Conservation (phyloP, 306 rosid species). For the Cucumis hystrix region DNA sequence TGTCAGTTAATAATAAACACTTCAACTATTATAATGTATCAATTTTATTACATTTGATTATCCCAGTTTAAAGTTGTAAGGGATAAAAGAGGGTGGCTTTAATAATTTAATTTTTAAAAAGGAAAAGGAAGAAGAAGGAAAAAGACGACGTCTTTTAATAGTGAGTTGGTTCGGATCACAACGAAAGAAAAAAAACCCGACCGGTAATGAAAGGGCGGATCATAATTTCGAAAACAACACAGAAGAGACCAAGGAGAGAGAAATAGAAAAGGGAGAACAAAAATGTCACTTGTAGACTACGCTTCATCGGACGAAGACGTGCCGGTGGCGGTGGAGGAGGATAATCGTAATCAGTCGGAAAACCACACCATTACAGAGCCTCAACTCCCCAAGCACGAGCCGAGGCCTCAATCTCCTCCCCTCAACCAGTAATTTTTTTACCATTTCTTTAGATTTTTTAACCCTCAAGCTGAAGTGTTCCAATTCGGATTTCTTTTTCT, state of each 20-base stretch:
- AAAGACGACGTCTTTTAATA: neutral
- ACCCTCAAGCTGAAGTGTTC: neutral
- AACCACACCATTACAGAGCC: neutral
- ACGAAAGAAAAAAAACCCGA: neutral
- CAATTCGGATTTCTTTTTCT: neutral
- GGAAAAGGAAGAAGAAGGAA: too few species aligned
- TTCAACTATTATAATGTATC: too few species aligned
- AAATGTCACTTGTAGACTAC: slow-evolving; percentile 88
- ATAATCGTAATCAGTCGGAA: slow-evolving; percentile 18
- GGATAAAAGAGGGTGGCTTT: too few species aligned
- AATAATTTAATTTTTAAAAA: too few species aligned
- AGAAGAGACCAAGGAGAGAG: neutral
- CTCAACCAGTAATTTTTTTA: slow-evolving; percentile 25
- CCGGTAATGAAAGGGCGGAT: neutral
- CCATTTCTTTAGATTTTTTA: neutral
- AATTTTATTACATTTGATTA: too few species aligned
- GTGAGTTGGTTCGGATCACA: neutral
- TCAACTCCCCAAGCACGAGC: neutral
- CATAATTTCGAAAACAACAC: neutral
- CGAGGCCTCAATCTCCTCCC: slow-evolving; percentile 18
- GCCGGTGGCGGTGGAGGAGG: slow-evolving; percentile 20
- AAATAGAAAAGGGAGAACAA: neutral
- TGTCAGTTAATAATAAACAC: too few species aligned
- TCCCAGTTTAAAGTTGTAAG: too few species aligned
- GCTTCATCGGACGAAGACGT: slow-evolving; percentile 78